A percentile compares a stretch with the other conserved stretches of the same genome.
These are phyloP conservation scores for Fusarium sp. DNA, from an alignment of 2,329 filamentous ascomycete genomes.

Conservation along the genomic window DNA sequence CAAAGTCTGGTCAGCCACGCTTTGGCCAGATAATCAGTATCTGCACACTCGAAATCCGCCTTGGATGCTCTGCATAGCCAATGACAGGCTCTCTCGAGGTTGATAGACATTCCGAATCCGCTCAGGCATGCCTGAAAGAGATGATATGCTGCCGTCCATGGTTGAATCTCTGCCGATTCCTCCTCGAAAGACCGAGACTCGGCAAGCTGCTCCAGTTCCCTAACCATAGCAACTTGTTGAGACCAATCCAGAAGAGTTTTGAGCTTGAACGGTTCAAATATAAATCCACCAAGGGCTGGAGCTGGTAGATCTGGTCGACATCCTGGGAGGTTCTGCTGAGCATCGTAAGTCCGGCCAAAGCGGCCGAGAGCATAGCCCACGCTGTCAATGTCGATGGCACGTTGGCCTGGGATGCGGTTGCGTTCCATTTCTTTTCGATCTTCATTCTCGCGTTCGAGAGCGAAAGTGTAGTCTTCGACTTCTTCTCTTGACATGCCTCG, in stretches of 20 bases:
- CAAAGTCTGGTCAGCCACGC: slow-evolving; percentile 1
- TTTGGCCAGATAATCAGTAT: slow-evolving; percentile 2
- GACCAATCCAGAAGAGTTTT: neutral
- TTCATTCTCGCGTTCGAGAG: neutral
- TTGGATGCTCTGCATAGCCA: neutral
- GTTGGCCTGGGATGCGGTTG: neutral
- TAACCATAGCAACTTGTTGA: slow-evolving; percentile 3
- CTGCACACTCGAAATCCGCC: neutral
- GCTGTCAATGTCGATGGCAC: neutral
- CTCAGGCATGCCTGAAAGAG: slow-evolving; percentile 10
- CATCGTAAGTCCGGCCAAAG: neutral
- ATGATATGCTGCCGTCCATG: neutral
- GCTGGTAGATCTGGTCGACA: slow-evolving; percentile 1
- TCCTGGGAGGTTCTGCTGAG: slow-evolving; percentile 7
- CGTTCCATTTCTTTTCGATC: neutral
- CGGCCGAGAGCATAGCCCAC: neutral
- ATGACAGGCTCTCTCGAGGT: neutral
- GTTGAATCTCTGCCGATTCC: slow-evolving; percentile 7
- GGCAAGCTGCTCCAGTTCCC: neutral
- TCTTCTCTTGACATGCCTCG: slow-evolving; percentile 3
- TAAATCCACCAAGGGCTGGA: neutral
- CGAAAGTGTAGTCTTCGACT: neutral
- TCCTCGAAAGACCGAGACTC: neutral
- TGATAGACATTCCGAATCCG: neutral
- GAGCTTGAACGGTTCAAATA: neutral